Conservation (phyloP, 345 rosid genomes). For the Hibiscus trionum region DNA sequence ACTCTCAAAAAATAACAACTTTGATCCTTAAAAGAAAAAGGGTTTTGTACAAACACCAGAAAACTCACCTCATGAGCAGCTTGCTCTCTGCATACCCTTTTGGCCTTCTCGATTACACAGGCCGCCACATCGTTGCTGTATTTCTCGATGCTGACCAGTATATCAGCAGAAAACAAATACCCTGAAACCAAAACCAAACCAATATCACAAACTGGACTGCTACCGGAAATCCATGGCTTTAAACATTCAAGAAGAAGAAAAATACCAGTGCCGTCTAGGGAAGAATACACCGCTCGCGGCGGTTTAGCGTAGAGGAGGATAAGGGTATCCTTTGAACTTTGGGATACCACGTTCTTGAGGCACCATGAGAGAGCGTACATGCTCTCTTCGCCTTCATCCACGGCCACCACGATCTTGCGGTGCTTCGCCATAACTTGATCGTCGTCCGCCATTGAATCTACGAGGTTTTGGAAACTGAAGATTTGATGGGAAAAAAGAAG, state of each 20-base stretch:
- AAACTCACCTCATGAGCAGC: slow-evolving; percentile 19
- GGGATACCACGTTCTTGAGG: slow-evolving; percentile 32
- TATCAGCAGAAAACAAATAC: slow-evolving; percentile 50
- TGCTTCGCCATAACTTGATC: slow-evolving; percentile 15
- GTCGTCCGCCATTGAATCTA: slow-evolving; percentile 12
- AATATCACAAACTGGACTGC: neutral
- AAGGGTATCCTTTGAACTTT: slow-evolving; percentile 30
- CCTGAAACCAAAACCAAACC: slow-evolving; percentile 22
- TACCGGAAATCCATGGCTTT: neutral
- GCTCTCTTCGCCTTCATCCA: slow-evolving; percentile 63
- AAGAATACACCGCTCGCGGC: slow-evolving; percentile 24
- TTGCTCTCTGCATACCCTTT: slow-evolving; percentile 32
- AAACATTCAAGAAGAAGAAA: neutral
- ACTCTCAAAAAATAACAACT: neutral
- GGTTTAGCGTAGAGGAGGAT: slow-evolving; percentile 45
- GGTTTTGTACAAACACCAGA: neutral
- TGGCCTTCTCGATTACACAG: slow-evolving; percentile 38
- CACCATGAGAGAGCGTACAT: slow-evolving; percentile 57
- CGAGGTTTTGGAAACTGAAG: neutral
- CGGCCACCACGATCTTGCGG: slow-evolving; percentile 46
- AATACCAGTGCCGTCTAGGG: slow-evolving; percentile 48
- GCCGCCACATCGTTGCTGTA: slow-evolving; percentile 37
- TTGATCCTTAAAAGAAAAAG: neutral
- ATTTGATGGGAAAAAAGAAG: neutral
- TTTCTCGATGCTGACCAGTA: slow-evolving; percentile 36